Base-by-base conservation (phyloP, 352 stramenopile species). In the Phytophthora multivora region DNA sequence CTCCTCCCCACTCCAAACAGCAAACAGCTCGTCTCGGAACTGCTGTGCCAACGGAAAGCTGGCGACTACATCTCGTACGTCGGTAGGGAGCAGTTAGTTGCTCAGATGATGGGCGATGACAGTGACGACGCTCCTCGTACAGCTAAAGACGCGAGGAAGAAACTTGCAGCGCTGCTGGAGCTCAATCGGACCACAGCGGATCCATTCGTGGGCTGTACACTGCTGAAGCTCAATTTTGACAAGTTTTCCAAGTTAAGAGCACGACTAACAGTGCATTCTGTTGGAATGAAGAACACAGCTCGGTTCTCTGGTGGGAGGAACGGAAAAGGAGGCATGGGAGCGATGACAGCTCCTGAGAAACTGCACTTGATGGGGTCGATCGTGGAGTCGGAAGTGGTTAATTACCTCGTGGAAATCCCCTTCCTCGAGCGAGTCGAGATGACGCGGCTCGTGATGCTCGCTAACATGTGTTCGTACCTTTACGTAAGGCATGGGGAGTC, bases 391-490 rank as follows among this genome's bases (percentile, higher is more conserved):
- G 79, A 91, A 53, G 73, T 89, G 26, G 75, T 86, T 11, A 89
- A 80, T 53, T 89, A 86, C 36, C 54, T 91, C 4, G 57, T 79
- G 38, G 76, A 88, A 33, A 86, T 89, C 51, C 82, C 82, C 28
- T 89, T 91, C 25, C 63, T 91, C 7, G 80, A 88, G 45, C 54
- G 66, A 30, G 80, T 91, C 3, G 77, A 88, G 15, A 73, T 81
- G 39, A 86, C 82, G 11, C 55, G 71, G 9, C 60, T 91, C 1
- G 66, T 88, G 21, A 84, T 77, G 19, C 70, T 89, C 4, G 80
- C 78, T 11, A 87, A 89, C 21, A 73, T 91, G 45, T 91, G 79
- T 59, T 83, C 82, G 53, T 89, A 89, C 49, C 41, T 78, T 35
- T 86, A 83, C 21, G 75, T 89, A n/a, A 65, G 51, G 2, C 72